These are phyloP conservation scores for Bacidia gigantensis DNA, from an alignment of 495 filamentous ascomycete species.

Conservation along the genomic window DNA sequence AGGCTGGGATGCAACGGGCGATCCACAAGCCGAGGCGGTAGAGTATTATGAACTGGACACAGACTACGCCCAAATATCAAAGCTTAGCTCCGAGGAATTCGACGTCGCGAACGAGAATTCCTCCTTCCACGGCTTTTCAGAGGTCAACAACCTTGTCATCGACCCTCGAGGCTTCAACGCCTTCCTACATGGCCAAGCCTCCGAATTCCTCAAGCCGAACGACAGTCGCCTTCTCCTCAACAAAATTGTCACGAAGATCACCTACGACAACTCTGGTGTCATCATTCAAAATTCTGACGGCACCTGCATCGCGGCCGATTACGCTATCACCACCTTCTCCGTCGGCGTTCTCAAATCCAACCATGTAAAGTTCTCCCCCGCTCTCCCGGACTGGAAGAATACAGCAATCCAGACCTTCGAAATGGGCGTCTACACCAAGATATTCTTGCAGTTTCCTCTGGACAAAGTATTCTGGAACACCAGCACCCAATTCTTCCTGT, in stretches of 20 bases:
- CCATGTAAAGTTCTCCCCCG: conserved; percentile 44
- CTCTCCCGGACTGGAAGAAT: conserved; percentile 52
- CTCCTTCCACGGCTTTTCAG: conserved; percentile 35
- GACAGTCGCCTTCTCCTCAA: conserved; percentile 47
- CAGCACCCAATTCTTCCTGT: conserved; percentile 55
- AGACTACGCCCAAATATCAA: conserved; percentile 35
- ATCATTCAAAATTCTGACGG: conserved; percentile 42
- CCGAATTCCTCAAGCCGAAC: conserved; percentile 40
- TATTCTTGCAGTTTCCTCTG: conserved; percentile 56
- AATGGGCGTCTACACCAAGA: conserved; percentile 69
- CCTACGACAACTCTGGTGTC: conserved; percentile 40
- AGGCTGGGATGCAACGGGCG: conserved; percentile 48
- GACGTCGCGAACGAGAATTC: conserved; percentile 31
- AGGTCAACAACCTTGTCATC: conserved; percentile 51
- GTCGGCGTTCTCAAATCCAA: conserved; percentile 57
- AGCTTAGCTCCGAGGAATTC: conserved; percentile 33
- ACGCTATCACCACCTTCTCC: conserved; percentile 45
- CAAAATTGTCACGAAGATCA: conserved; percentile 43
- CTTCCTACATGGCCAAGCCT: conserved; percentile 49
- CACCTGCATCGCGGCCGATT: conserved; percentile 46
- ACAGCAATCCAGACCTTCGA: conserved; percentile 50
- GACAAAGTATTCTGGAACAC: conserved; percentile 55
- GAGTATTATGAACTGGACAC: conserved; percentile 54
- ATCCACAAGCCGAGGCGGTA: conserved; percentile 44
- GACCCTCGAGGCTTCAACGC: conserved; percentile 56